phyloP scores from a whole-genome alignment of 257 asterid species.

The Ocimum tenuiflorum region DNA sequence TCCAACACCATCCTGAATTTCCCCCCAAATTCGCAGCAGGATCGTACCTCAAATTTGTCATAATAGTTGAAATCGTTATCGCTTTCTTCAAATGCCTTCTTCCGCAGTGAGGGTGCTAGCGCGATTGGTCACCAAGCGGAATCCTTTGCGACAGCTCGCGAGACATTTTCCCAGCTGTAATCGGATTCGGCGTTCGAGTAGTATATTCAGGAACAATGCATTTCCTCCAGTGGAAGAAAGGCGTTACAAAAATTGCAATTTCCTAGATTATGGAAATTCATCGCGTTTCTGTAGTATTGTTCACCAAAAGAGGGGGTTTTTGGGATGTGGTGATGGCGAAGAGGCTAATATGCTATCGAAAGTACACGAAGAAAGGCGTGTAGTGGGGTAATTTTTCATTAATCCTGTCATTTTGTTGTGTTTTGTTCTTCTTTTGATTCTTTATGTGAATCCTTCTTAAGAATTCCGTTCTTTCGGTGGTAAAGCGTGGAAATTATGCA shows the following conservation, averaged over 20 bases:
- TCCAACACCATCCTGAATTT: too few species aligned
- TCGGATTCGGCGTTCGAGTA: conserved; percentile 40
- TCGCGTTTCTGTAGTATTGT: conserved; percentile 2
- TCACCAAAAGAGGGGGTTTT: conserved; percentile 58
- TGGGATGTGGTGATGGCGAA: conserved; percentile 85
- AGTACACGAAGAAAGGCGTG: conserved; percentile 66
- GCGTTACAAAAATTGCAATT: conserved; percentile 14
- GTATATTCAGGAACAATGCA: conserved; percentile 34
- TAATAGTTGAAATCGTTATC: neutral
- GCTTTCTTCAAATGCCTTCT: conserved; percentile 40
- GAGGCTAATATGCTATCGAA: conserved; percentile 59
- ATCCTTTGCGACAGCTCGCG: conserved; percentile 25
- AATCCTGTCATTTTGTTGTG: neutral
- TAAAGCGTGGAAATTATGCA: neutral
- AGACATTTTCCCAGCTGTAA: conserved; percentile 17
- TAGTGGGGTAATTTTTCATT: conserved; percentile 51
- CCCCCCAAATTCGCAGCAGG: neutral
- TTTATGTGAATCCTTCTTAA: neutral
- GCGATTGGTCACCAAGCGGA: conserved; percentile 34
- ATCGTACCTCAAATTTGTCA: neutral
- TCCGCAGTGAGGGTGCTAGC: conserved; percentile 42
- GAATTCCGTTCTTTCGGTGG: neutral
- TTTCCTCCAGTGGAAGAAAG: conserved; percentile 14
- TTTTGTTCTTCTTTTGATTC: neutral
- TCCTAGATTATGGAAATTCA: conserved; percentile 18